Conservation (phyloP, 805 yeast genomes). For the Pichia insulana region DNA sequence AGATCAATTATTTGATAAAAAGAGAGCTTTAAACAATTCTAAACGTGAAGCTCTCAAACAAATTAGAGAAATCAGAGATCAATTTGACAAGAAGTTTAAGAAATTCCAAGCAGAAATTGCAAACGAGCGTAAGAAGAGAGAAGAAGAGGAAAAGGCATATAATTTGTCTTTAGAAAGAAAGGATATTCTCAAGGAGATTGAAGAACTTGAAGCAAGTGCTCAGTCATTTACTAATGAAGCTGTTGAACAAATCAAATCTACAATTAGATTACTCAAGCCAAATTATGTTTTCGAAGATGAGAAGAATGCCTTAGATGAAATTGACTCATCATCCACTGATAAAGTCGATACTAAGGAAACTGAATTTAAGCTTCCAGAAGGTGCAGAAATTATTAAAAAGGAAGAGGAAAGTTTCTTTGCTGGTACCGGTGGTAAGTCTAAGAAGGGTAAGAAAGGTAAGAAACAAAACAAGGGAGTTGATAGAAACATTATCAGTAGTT, state of each 20-base stretch:
- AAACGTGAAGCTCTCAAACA: constrained; percentile 61
- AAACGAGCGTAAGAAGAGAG: constrained; percentile 60
- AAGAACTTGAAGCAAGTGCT: constrained; percentile 53
- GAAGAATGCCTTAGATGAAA: constrained; percentile 12
- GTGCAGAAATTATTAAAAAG: constrained; percentile 55
- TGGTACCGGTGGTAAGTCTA: constrained; percentile 38
- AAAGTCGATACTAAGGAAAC: constrained; percentile 25
- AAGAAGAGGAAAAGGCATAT: constrained; percentile 53
- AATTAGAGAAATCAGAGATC: constrained; percentile 61
- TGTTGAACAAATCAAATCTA: constrained; percentile 58
- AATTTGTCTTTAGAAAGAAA: constrained; percentile 43
- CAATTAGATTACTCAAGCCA: constrained; percentile 73
- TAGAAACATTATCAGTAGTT: constrained; percentile 67
- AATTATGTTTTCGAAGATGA: constrained; percentile 51
- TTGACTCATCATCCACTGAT: constrained; percentile 12
- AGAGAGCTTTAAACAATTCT: constrained; percentile 56
- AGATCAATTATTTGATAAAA: constrained; percentile 51
- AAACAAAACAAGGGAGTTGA: constrained; percentile 57
- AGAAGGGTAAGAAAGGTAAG: constrained; percentile 38
- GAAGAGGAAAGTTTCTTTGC: constrained; percentile 45
- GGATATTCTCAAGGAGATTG: constrained; percentile 49
- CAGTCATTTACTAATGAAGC: constrained; percentile 82
- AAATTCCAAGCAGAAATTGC: constrained; percentile 61
- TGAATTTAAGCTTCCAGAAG: constrained; percentile 54
- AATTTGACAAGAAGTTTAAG: constrained; percentile 66